Evolutionary conservation across 129 eudicot species (phyloP).

Genomic region (Artemisia argyi): DNA sequence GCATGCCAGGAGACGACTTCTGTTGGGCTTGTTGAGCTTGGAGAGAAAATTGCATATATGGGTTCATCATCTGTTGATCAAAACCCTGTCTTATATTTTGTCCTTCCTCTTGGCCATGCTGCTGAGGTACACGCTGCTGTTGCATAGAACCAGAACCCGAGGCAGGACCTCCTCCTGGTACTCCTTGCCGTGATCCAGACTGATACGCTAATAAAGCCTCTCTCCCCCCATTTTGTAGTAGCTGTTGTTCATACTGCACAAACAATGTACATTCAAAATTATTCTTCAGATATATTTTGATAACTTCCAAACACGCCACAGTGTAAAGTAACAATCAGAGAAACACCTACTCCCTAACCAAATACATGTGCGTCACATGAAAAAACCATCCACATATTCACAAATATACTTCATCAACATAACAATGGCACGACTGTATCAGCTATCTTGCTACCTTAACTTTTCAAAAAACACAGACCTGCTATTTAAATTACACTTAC

Average conservation of each 20-base stretch:
- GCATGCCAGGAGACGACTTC: slow-evolving; percentile 61
- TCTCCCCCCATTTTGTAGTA: slow-evolving; percentile 75
- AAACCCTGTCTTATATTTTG: slow-evolving; percentile 63
- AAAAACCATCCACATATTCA: background rate
- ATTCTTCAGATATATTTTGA: background rate
- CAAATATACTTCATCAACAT: background rate
- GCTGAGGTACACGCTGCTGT: slow-evolving; percentile 32
- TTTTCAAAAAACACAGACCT: background rate
- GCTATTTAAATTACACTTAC: background rate
- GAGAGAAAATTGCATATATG: slow-evolving; percentile 67
- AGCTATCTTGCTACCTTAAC: background rate
- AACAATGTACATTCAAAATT: background rate
- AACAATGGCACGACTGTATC: background rate
- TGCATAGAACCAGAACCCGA: slow-evolving; percentile 55
- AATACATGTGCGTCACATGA: background rate
- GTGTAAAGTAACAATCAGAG: background rate
- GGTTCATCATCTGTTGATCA: slow-evolving; percentile 75
- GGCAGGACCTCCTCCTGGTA: slow-evolving; percentile 47
- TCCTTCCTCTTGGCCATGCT: slow-evolving; percentile 22
- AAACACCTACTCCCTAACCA: background rate
- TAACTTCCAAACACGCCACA: background rate
- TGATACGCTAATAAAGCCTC: slow-evolving; percentile 76
- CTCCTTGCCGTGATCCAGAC: slow-evolving; percentile 65
- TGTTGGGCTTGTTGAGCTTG: slow-evolving; percentile 55
- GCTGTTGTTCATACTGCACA: slow-evolving; percentile 79